Evolutionary conservation across 257 asterid species (phyloP), one percentile per base, ranked within the genome.

Genomic region (Fraxinus anomala): DNA sequence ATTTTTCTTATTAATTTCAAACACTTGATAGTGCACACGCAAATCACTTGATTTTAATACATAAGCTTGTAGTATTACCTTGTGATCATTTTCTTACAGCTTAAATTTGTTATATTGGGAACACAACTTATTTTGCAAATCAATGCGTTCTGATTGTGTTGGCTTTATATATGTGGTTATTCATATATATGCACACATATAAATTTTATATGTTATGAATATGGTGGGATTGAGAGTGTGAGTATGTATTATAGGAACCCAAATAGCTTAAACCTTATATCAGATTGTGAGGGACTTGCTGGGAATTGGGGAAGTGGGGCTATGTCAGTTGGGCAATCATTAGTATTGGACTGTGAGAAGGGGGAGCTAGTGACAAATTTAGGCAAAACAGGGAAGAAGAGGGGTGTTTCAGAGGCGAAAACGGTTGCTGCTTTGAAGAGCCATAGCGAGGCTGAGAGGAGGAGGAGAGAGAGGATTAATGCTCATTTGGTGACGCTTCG

Each of bases 361-460:
- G 84, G 88, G 30, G 92, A 89, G 81, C 68, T 87, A 34, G 92
- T 85, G 81, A 87, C 87, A 84, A 79, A 85, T 39, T 80, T 84
- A 23, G 88, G 82, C 75, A 84, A 79, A 79, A 67, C 74, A 68
- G 89, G 80, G 75, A 91, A 86, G 77, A 87, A 78, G 80, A 67
- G 61, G 68, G 92, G 76, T 44, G 73, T 37, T 75, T 75, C 93
- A 5, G 94, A 79, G 76, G 87, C 81, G 17, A 94, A 92, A 82
- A 77, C 89, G 0, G 47, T 75, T 28, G 95, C 92, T 12, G 97
- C 97, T 54, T 85, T 92, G 86, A 94, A 89, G 88, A 92, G 94
- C 75, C 98, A 92, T 70, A 94, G 98, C 71, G 98, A 94, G 82
- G 93, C 98, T 26, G 98, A 94, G 86, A 87, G 88, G 86, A 86